Conservation (phyloP, 2,329 filamentous ascomycete genomes). For the Sclerotinia nivalis region DNA sequence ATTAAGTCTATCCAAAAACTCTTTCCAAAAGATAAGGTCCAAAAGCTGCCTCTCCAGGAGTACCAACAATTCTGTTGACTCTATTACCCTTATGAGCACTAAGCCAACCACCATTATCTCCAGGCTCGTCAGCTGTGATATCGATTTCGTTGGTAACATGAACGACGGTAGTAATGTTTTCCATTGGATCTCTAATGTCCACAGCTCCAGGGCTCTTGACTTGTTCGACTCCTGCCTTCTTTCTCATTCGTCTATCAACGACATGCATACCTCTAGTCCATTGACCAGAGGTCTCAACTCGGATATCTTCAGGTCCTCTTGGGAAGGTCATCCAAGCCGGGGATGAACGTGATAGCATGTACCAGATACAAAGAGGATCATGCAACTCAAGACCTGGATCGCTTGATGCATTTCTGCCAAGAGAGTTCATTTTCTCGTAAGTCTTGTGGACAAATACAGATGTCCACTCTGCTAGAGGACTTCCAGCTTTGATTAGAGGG, state of each 20-base stretch:
- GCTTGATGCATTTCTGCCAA: constrained; percentile 53
- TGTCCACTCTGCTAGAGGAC: constrained; percentile 73
- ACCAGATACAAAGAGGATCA: constrained; percentile 79
- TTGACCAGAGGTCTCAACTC: constrained; percentile 86
- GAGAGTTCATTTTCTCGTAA: constrained; percentile 65
- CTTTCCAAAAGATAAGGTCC: constrained; percentile 64
- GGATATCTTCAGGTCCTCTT: constrained; percentile 71
- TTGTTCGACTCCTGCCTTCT: constrained; percentile 49
- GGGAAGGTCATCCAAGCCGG: constrained; percentile 58
- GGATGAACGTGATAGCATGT: constrained; percentile 64
- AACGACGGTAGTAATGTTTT: constrained; percentile 32
- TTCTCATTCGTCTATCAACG: constrained; percentile 68
- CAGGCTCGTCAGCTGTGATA: constrained; percentile 58
- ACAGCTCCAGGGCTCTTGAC: constrained; percentile 40
- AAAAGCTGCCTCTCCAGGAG: constrained; percentile 69
- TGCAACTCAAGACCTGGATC: constrained; percentile 68
- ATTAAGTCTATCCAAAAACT: constrained; percentile 44
- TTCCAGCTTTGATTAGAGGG: constrained; percentile 59
- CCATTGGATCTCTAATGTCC: constrained; percentile 42
- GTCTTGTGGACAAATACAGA: constrained; percentile 70
- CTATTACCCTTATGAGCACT: constrained; percentile 74
- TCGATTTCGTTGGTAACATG: constrained; percentile 47
- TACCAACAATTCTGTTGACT: constrained; percentile 69
- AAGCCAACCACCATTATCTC: constrained; percentile 77
- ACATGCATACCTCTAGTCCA: constrained; percentile 95